These are phyloP conservation scores for Dinochytrium kinnereticum DNA, from an alignment of 371 early-diverging fungal genomes.

Conservation along the genomic window DNA sequence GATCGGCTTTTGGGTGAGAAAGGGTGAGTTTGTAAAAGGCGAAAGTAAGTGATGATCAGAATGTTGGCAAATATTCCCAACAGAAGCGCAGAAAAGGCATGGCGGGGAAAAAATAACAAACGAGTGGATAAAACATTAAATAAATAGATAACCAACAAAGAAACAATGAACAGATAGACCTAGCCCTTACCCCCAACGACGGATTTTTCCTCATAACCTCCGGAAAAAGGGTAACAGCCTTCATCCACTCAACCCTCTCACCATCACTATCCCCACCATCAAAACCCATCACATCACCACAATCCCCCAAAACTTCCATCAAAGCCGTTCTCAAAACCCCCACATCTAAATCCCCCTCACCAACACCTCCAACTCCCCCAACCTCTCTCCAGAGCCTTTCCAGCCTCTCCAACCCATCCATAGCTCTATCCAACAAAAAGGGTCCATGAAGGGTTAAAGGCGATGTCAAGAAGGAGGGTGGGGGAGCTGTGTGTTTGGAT, in stretches of 20 bases:
- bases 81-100: too few species aligned
- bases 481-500: not conserved
- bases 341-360: not conserved
- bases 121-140: too few species aligned
- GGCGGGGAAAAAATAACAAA: too few species aligned
- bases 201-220: not conserved
- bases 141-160: too few species aligned
- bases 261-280: not conserved
- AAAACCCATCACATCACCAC: not conserved
- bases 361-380: not conserved
- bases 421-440: not conserved
- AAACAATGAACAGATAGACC: too few species aligned
- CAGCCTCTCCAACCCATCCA: not conserved
- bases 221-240: not conserved
- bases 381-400: not conserved
- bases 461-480: too few species aligned
- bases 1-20: not conserved
- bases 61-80: too few species aligned
- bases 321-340: not conserved
- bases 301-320: not conserved
- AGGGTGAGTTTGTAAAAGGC: not conserved
- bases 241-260: not conserved
- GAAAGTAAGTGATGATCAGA: too few species aligned
- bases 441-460: not conserved
- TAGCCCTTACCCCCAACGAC: not conserved